Percentiles rank a stretch among this genome's conserved stretches.
Conservation (phyloP, 1,284 basidiomycete species). For the Pyrrhoderma noxium region DNA sequence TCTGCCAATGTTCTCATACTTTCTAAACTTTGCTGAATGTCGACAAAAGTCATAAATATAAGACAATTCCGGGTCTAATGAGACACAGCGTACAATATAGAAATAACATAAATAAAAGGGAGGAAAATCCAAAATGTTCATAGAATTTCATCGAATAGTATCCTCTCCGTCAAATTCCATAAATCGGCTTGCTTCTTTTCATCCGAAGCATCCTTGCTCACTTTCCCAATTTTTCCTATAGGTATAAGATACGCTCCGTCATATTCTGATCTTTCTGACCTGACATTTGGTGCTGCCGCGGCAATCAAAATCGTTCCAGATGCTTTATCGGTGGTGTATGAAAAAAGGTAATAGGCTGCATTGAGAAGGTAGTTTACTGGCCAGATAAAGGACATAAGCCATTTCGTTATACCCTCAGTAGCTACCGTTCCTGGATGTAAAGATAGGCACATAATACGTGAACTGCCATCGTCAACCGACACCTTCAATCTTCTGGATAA, state of each 20-base stretch:
- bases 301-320: conserved; percentile 27
- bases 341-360: conserved; percentile 32
- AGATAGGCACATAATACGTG: conserved; percentile 17
- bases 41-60: too few relatives aligned
- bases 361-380: conserved; percentile 24
- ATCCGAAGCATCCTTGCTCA: conserved; percentile 26
- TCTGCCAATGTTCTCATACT: too few relatives aligned
- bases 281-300: conserved; percentile 35
- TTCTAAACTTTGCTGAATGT: too few relatives aligned
- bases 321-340: conserved; percentile 25
- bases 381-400: conserved; percentile 17
- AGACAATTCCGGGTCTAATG: too few relatives aligned
- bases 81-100: too few relatives aligned
- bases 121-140: too few relatives aligned
- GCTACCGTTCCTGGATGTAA: conserved; percentile 20
- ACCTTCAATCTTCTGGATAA: conserved; percentile 16
- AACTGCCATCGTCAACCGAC: conserved; percentile 3
- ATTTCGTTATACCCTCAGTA: not conserved
- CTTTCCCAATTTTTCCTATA: conserved; percentile 19
- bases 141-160: too few relatives aligned
- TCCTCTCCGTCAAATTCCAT: conserved; percentile 35
- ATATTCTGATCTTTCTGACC: conserved; percentile 32
- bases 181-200: conserved; percentile 36
- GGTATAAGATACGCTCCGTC: conserved; percentile 30
- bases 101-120: too few relatives aligned